phyloP scores from a whole-genome alignment of 2,329 filamentous ascomycete genomes.

The Dactylellina haptotyla region DNA sequence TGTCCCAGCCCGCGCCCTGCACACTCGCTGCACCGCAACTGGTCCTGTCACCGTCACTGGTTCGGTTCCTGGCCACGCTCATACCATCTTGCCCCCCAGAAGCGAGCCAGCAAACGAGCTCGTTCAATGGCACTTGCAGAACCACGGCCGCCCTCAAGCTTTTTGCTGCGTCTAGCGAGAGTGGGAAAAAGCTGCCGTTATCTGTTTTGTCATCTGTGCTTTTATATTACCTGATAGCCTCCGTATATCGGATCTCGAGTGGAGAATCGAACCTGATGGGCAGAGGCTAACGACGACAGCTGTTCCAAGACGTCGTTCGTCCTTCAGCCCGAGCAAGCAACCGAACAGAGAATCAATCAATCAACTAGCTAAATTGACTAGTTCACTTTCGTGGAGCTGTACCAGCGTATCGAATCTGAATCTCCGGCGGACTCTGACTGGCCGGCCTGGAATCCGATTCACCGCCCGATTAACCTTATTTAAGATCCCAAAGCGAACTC shows the following conservation, averaged over 20 bases:
- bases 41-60: slow-evolving; percentile 37
- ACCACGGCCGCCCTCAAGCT: too few relatives aligned
- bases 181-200: not conserved
- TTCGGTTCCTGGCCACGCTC: slow-evolving; percentile 32
- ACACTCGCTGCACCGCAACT: slow-evolving; percentile 16
- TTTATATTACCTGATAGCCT: slow-evolving; percentile 9
- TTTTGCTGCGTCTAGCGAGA: too few relatives aligned
- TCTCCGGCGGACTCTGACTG: not conserved
- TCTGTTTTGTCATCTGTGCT: not conserved
- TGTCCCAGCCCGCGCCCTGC: slow-evolving; percentile 4
- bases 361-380: not conserved
- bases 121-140: not conserved
- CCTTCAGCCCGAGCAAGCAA: too few relatives aligned
- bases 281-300: too few relatives aligned
- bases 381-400: slow-evolving; percentile 28
- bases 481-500: not conserved
- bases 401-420: slow-evolving; percentile 40
- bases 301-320: too few relatives aligned
- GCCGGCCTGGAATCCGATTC: slow-evolving; percentile 19
- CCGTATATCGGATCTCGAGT: slow-evolving; percentile 45
- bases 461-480: slow-evolving; percentile 13
- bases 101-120: slow-evolving; percentile 25
- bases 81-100: slow-evolving; percentile 6
- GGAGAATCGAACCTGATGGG: slow-evolving; percentile 27
- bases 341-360: too few relatives aligned